Base-by-base conservation (phyloP, 202 grass and related monocot species). In the Musa balbisiana region DNA sequence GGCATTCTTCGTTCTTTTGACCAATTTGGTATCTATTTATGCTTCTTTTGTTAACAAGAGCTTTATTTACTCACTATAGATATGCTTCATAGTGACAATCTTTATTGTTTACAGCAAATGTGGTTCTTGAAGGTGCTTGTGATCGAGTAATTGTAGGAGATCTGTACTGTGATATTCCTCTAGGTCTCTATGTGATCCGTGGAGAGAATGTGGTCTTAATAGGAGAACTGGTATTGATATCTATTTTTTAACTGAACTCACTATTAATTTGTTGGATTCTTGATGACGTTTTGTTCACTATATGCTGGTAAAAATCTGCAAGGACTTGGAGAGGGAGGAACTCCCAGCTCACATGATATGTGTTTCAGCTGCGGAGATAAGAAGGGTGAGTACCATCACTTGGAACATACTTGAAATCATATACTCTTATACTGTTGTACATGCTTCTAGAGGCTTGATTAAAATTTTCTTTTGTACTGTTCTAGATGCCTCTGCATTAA, bases 171-270 rank as follows among this genome's bases (percentile, higher is more conserved):
- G 95, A 99, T 87, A 90, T 99, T 66, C 95, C 87, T 69, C 88
- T 99, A 74, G 91, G 95, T 74, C 82, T 99, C 13, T 99, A 99
- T 64, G 95, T 99, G 60, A 99, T 99, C 53, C 89, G 95, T 12
- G 95, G 95, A 76, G 95, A 99, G 72, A 99, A 99, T 74, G 95
- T 99, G 67, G 91, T 99, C 73, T 89, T 99, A 67, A 99, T 99
- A 19, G 91, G 95, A 83, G 95, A 99, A 89, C 82, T 99, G 95
- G 95, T 99, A 90, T 83, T 78, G 56, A 83, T 67, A 52, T 74
- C 53, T 87, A 50, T 53, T 83, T 14, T 83, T 16, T 27, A 52
- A 26, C 27, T 52, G 14, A 9, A 71, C 60, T 53, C 71, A 23
- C 29, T 53, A 43, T 80, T 64, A 29, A 20, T 56, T 80, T 64